phyloP scores from a whole-genome alignment of 2,329 filamentous ascomycete species.

The Domatiomyces catenatus region DNA sequence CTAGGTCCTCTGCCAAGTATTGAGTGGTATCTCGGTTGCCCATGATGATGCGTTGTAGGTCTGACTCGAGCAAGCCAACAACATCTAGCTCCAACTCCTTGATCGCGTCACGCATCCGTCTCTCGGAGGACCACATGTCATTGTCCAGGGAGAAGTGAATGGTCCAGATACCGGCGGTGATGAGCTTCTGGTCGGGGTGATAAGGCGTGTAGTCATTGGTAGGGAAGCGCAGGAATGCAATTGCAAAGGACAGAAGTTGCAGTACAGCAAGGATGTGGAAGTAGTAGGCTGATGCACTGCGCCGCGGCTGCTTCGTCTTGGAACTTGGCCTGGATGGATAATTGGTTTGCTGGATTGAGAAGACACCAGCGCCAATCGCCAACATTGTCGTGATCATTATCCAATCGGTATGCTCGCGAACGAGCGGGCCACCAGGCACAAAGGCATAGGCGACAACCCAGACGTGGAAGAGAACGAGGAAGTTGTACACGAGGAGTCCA shows the following conservation, averaged over 20 bases:
- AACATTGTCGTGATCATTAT: conserved; percentile 80
- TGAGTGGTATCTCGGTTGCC: conserved; percentile 94
- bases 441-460: conserved; percentile 99
- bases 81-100: conserved; percentile 95
- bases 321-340: conserved; percentile 27
- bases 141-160: conserved; percentile 97
- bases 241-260: conserved; percentile 63
- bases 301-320: conserved; percentile 25
- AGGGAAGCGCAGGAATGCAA: conserved; percentile 83
- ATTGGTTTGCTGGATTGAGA: conserved; percentile 45
- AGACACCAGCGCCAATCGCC: conserved; percentile 69
- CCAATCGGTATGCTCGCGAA: conserved; percentile 92
- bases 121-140: conserved; percentile 95
- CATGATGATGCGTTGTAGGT: conserved; percentile 97
- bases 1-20: conserved; percentile 84
- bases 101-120: conserved; percentile 80
- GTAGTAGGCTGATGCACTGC: conserved; percentile 49
- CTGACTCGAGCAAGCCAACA: conserved; percentile 81
- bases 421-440: conserved; percentile 79
- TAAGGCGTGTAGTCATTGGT: conserved; percentile 83
- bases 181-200: conserved; percentile 68
- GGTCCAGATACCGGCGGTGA: conserved; percentile 96
- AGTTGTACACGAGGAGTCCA: conserved; percentile 81
- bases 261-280: conserved; percentile 57
- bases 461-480: conserved; percentile 90